Evolutionary conservation across 1,284 basidiomycete genomes (phyloP).

Genomic region (Boletellus deceptivus): DNA sequence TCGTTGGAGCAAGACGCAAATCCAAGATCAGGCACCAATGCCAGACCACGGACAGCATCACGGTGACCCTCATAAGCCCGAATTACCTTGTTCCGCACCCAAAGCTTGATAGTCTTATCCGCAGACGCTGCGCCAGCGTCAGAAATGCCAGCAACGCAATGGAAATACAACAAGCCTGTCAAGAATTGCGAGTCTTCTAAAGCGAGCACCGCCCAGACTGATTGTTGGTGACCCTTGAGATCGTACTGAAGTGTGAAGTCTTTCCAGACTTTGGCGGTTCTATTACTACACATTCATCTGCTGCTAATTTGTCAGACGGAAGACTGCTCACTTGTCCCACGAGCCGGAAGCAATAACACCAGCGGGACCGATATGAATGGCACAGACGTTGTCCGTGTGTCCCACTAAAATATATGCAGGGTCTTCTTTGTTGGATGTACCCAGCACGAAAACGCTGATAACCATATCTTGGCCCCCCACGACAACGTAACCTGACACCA

Average conservation of each 20-base stretch:
- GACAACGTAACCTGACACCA: constrained; percentile 68
- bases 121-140: constrained; percentile 73
- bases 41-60: constrained; percentile 87
- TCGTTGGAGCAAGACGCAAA: constrained; percentile 98
- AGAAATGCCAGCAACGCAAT: constrained; percentile 1
- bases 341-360: constrained; percentile 91
- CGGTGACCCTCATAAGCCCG: constrained; percentile 83
- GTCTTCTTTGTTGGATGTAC: constrained; percentile 53
- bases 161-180: constrained; percentile 60
- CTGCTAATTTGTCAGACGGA: background rate
- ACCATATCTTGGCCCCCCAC: constrained; percentile 85
- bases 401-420: constrained; percentile 82
- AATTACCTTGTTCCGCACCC: constrained; percentile 73
- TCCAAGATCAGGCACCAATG: constrained; percentile 76
- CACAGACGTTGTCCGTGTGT: constrained; percentile 90
- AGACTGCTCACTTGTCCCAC: constrained; percentile 83
- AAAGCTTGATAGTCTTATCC: constrained; percentile 91
- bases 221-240: constrained; percentile 84
- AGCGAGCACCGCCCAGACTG: constrained; percentile 92
- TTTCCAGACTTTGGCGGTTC: constrained; percentile 94
- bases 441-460: constrained; percentile 76
- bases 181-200: constrained; percentile 78
- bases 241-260: constrained; percentile 74
- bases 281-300: constrained; percentile 32
- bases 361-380: constrained; percentile 67